Conservation (phyloP, 345 rosid species). For the Balakata baccata region DNA sequence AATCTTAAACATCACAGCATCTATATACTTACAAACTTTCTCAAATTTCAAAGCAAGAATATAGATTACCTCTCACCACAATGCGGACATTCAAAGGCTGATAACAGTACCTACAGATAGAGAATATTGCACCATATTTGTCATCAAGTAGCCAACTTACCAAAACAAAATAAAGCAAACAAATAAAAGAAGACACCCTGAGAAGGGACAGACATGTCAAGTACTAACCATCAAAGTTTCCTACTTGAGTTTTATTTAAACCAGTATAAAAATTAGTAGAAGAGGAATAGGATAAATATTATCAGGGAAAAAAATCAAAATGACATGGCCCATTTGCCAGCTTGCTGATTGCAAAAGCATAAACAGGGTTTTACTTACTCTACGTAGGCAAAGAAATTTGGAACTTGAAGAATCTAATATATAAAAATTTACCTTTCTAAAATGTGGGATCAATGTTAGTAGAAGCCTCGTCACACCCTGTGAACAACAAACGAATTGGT, state of each 20-base stretch:
- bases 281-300: too few relatives aligned
- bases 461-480: conserved; percentile 78
- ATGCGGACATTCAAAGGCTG: conserved; percentile 88
- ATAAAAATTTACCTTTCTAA: conserved; percentile 57
- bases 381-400: background rate
- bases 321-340: background rate
- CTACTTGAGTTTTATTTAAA: too few relatives aligned
- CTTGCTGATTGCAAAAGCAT: background rate
- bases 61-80: conserved; percentile 75
- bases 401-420: background rate
- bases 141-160: background rate
- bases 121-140: background rate
- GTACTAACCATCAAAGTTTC: too few relatives aligned
- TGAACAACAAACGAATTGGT: background rate
- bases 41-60: conserved; percentile 5
- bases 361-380: background rate
- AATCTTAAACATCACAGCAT: background rate
- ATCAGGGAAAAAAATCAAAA: background rate
- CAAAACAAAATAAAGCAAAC: too few relatives aligned
- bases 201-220: too few relatives aligned
- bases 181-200: too few relatives aligned
- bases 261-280: too few relatives aligned
- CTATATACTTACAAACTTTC: background rate
- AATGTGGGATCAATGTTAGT: conserved; percentile 78
- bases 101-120: conserved; percentile 60